Percentiles rank a stretch among this genome's conserved stretches.
These are phyloP conservation scores for Avena sativa DNA, from an alignment of 176 grass and related monocot genomes.

Conservation along the genomic window DNA sequence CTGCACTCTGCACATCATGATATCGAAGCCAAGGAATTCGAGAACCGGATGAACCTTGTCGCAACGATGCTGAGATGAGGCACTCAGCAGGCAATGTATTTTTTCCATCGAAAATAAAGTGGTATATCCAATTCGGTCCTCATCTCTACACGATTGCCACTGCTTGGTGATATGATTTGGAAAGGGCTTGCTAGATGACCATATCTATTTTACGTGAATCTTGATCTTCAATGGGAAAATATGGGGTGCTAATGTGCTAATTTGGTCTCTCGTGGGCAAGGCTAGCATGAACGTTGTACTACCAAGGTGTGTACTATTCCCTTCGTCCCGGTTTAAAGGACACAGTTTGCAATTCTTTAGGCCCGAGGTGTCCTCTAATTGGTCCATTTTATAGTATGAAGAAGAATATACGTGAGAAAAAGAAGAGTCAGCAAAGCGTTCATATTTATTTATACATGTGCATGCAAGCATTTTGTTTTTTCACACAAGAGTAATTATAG, in stretches of 20 bases:
- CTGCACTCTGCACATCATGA: not conserved
- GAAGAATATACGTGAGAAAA: no score
- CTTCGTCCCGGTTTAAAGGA: no score
- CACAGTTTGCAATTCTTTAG: no score
- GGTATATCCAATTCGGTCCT: not conserved
- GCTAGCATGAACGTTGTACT: no score
- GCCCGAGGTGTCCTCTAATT: no score
- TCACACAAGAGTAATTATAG: no score
- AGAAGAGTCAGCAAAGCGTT: no score
- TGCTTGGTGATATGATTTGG: not conserved
- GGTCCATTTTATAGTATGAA: no score
- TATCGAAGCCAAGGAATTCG: not conserved
- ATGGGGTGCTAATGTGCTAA: not conserved
- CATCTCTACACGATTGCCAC: not conserved
- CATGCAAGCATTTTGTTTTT: no score
- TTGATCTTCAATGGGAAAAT: not conserved
- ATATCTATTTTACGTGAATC: not conserved
- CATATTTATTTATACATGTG: no score
- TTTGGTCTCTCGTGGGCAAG: not conserved
- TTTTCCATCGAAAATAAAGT: not conserved
- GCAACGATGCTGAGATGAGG: not conserved
- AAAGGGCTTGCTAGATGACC: not conserved
- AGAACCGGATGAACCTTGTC: not conserved
- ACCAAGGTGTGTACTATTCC: no score
- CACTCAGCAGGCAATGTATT: not conserved